Percentiles rank a stretch among this genome's conserved stretches.
These are phyloP conservation scores for Xenoacremonium recifei DNA, from an alignment of 2,329 filamentous ascomycete genomes.

Conservation along the genomic window DNA sequence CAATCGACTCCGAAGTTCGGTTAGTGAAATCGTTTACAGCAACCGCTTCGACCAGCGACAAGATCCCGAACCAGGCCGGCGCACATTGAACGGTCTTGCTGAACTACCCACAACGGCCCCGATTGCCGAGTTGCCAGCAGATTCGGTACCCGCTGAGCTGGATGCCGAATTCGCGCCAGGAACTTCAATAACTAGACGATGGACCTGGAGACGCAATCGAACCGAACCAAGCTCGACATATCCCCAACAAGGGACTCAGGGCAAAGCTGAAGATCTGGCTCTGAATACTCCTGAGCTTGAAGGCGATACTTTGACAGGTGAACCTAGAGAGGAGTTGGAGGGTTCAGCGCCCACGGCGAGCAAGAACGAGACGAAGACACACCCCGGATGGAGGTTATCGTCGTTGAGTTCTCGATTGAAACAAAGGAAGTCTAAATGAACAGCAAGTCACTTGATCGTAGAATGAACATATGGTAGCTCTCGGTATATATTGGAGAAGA, in stretches of 20 bases:
- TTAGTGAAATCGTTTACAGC: conserved; percentile 20
- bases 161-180: neutral
- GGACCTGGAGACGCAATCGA: neutral
- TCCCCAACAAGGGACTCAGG: neutral
- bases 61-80: conserved; percentile 11
- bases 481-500: too few species aligned
- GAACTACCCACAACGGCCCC: neutral
- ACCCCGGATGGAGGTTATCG: conserved; percentile 18
- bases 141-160: neutral
- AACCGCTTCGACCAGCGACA: conserved; percentile 17
- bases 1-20: conserved; percentile 15
- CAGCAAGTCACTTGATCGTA: too few species aligned
- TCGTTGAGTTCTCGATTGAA: too few species aligned
- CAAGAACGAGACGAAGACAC: conserved; percentile 8
- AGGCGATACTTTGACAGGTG: conserved; percentile 6
- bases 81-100: conserved; percentile 15
- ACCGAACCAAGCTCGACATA: neutral
- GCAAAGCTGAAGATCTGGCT: conserved; percentile 11
- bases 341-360: neutral
- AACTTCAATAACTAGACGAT: neutral
- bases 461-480: too few species aligned
- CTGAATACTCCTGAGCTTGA: conserved; percentile 18
- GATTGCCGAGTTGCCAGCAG: conserved; percentile 11
- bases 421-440: conserved; percentile 21
- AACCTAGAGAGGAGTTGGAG: conserved; percentile 12